Conservation (phyloP, 2,329 filamentous ascomycete genomes). For the Colletotrichum liriopes region DNA sequence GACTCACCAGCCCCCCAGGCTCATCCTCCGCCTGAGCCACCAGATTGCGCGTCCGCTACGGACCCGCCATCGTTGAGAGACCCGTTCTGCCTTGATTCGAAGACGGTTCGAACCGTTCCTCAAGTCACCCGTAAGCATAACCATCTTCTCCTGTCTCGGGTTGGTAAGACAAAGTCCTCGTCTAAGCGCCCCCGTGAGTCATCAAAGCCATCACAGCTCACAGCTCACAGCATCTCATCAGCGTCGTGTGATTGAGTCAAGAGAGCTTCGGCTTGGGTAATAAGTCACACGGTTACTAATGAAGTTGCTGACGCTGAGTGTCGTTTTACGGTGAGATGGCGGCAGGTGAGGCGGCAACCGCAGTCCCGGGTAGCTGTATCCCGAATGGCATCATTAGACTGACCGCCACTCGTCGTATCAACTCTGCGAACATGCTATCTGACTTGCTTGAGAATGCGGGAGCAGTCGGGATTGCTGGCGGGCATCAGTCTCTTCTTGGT, state of each 20-base stretch:
- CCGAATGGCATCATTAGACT: neutral
- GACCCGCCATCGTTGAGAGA: neutral
- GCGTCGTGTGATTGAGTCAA: neutral
- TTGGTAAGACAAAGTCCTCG: no score
- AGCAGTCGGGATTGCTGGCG: neutral
- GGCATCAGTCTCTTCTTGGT: neutral
- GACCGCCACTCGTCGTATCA: neutral
- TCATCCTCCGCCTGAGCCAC: neutral
- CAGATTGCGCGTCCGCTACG: neutral
- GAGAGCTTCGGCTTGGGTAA: neutral
- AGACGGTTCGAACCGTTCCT: neutral
- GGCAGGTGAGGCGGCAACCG: neutral
- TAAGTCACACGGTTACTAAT: neutral
- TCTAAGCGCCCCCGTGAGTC: neutral
- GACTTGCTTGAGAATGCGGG: neutral
- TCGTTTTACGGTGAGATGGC: neutral
- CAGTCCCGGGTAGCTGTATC: neutral
- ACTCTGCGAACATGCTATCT: no score
- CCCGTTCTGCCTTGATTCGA: neutral
- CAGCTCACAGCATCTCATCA: neutral
- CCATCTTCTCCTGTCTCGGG: neutral
- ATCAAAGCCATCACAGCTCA: neutral
- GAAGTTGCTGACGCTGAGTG: neutral
- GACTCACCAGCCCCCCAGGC: neutral
- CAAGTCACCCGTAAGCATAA: no score